Base-by-base conservation (phyloP, 495 filamentous ascomycete species). In the Neurospora sp. region DNA sequence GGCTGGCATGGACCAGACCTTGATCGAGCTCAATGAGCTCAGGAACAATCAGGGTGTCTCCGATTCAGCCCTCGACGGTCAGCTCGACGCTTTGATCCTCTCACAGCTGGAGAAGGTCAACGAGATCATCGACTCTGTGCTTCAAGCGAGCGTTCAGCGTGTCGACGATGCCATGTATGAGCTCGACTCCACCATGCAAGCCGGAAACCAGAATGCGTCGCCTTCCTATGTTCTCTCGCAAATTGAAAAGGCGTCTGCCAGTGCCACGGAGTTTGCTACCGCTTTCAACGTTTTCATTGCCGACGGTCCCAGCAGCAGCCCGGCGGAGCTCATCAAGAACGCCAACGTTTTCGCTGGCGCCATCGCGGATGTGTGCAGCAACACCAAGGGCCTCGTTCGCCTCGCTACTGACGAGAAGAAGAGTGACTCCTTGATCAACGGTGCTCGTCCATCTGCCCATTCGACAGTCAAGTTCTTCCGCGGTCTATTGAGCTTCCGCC, bases 281-380 rank as follows among this genome's bases (percentile, higher is more conserved):
- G 90, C 96, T 0, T 98, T 98, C 87, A 98, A 97, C 84, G 94
- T 95, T 79, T 98, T 94, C 82, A 96, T 99, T 74, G 94, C 94
- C 18, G 96, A 99, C 82, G 96, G 96, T 0, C 96, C 96, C 4
- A 97, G 94, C 84, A 94, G 93, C 83, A 91, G 90, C 10, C 93
- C 97, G 78, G 88, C 92, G 4, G 93, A 96, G 74, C 91, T 98
- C 72, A 98, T 98, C 82, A 94, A 95, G 76, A 96, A 93, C 1
- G 89, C 97, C 71, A 94, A 93, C 76, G 88, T 93, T 40, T 98
- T 98, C 82, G 85, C 96, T 1, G 92, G 94, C 39, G 92, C 96
- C 40, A 89, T 97, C 75, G 91, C 96, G 16, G 96, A 99, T 83
- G 96, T 98, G 6, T 89, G 97, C 77, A 93, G 89, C 83, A 98